A percentile compares a stretch with the other conserved stretches of the same genome.
Evolutionary conservation across 108 stramenopile species (phyloP).

Genomic region (Epithemia pelagica): DNA sequence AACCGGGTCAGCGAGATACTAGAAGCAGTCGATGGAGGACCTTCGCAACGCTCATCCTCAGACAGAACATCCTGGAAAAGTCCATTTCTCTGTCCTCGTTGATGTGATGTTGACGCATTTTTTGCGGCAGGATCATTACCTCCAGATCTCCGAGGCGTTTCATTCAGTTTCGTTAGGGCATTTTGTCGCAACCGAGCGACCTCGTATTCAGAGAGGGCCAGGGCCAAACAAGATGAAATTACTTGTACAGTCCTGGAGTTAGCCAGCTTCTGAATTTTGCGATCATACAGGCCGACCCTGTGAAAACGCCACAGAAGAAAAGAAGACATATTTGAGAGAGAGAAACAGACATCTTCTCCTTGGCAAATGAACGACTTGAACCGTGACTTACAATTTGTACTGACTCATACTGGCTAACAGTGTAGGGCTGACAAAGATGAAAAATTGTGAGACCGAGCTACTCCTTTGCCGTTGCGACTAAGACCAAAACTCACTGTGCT

Average conservation of each 20-base stretch:
- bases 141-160: constrained; percentile 15
- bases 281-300: constrained; percentile 40
- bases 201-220: constrained; percentile 75
- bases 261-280: constrained; percentile 66
- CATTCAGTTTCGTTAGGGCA: constrained; percentile 39
- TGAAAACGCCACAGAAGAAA: neutral
- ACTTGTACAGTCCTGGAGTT: constrained; percentile 70
- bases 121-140: neutral
- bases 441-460: neutral
- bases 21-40: constrained; percentile 56
- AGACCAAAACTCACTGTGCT: constrained; percentile 11
- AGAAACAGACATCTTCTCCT: neutral
- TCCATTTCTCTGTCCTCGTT: neutral
- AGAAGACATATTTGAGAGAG: neutral
- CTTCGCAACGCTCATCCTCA: constrained; percentile 33
- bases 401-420: constrained; percentile 23
- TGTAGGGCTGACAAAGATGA: constrained; percentile 3
- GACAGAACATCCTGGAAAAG: constrained; percentile 25
- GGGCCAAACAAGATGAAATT: constrained; percentile 63
- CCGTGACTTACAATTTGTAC: constrained; percentile 22
- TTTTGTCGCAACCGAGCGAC: constrained; percentile 57
- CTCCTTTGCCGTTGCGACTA: too few relatives aligned
- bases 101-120: neutral
- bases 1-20: constrained; percentile 58
- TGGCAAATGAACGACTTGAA: neutral